Evolutionary conservation across 2,329 filamentous ascomycete genomes (phyloP), one percentile per base, ranked within the genome.

Genomic region (Diaporthe australafricana): DNA sequence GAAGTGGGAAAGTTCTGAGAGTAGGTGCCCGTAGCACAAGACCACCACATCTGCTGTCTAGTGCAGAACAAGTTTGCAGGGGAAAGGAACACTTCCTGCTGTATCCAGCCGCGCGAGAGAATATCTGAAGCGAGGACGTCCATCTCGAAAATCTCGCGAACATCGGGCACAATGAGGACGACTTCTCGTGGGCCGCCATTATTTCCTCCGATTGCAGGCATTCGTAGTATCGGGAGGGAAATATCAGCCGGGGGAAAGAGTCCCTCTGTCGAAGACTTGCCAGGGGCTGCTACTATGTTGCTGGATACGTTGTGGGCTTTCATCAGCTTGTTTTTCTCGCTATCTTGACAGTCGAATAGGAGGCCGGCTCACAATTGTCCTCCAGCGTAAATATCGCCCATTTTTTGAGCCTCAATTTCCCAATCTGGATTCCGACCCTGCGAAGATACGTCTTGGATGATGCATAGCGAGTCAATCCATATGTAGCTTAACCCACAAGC

Each of bases 21-120:
- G 11, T 42, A 12, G 22, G 14, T 14, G 11, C 12, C 8, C 6
- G 2, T 8, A 1, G 32, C 17, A 16, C 25, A 47, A 2, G 22
- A 47, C 66, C 66, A 68, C 66, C 66, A 68, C 25, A 68, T 57
- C 11, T 68, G n/a, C 1, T 32, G n/a, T 2, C 27, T 1, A 3
- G 66, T 48, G 17, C 50, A 68, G n/a, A 68, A 40, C 16, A 68
- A 52, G 1, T 57, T 68, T 7, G 52, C 66, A 22, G 66, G 40
- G 9, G 66, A 35, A 2, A 57, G 38, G 17, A 57, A 20, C 1
- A 68, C 38, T 56, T 68, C 66, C n/a, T 68, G 66, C 5, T 38
- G 57, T n/a, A 68, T 52, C 66, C 66, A 68, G 4, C 66, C 66
- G 5, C 66, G 66, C 20, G 66, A 50, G 1, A 68, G 42, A 3